Evolutionary conservation across 2,329 filamentous ascomycete species (phyloP).

Genomic region (Alternaria sp.): DNA sequence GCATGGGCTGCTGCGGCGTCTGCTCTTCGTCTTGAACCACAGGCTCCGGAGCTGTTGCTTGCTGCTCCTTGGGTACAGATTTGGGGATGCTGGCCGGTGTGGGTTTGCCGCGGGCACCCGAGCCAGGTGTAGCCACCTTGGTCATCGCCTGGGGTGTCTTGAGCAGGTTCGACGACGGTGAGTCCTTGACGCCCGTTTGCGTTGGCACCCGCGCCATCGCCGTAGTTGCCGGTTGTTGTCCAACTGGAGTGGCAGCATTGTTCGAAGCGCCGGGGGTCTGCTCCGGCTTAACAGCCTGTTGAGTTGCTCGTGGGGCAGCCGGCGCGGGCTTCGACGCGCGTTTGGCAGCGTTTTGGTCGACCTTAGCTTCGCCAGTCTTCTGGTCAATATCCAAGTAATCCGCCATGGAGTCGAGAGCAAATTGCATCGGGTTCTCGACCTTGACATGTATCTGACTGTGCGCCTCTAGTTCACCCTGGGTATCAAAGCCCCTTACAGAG

Average conservation of each 20-base stretch:
- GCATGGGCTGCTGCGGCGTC: slow-evolving; percentile 25
- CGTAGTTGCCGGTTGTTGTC: slow-evolving; percentile 38
- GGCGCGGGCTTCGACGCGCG: slow-evolving; percentile 30
- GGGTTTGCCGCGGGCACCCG: slow-evolving; percentile 39
- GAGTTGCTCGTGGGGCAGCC: slow-evolving; percentile 28
- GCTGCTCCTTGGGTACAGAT: slow-evolving; percentile 34
- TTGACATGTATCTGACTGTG: slow-evolving; percentile 62
- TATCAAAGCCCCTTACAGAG: slow-evolving; percentile 61
- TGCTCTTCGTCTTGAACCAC: slow-evolving; percentile 30
- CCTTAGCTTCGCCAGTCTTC: slow-evolving; percentile 48
- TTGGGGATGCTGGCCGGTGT: slow-evolving; percentile 39
- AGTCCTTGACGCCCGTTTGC: slow-evolving; percentile 47
- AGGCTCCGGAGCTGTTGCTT: slow-evolving; percentile 20
- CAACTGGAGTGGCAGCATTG: slow-evolving; percentile 46
- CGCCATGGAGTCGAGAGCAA: slow-evolving; percentile 60
- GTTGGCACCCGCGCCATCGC: slow-evolving; percentile 49
- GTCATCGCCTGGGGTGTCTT: slow-evolving; percentile 46
- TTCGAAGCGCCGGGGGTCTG: slow-evolving; percentile 41
- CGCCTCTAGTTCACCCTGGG: slow-evolving; percentile 60
- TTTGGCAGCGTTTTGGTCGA: slow-evolving; percentile 30
- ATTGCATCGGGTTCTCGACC: slow-evolving; percentile 64
- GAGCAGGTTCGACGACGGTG: slow-evolving; percentile 46
- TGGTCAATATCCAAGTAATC: slow-evolving; percentile 59
- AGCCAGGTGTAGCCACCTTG: slow-evolving; percentile 45
- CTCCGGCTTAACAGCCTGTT: slow-evolving; percentile 41